phyloP scores from a whole-genome alignment of 257 asterid species.

The Solanum megistacrolobum region DNA sequence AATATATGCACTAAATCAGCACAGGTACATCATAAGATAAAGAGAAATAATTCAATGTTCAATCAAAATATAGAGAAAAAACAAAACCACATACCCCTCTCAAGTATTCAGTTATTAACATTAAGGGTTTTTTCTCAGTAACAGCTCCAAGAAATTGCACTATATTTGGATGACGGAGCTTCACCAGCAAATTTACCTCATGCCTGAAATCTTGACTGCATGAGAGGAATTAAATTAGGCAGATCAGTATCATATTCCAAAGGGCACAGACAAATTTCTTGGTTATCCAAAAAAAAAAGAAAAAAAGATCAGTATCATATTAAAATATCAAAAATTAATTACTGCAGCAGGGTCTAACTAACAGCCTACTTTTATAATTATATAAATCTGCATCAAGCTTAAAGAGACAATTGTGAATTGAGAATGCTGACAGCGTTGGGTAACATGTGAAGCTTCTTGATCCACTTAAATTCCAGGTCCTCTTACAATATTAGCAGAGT shows the following conservation, averaged over 20 bases:
- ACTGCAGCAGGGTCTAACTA: not conserved
- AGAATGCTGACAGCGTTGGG: not conserved
- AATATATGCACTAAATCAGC: constrained; percentile 1
- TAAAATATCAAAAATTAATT: not conserved
- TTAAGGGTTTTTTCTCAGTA: constrained; percentile 83
- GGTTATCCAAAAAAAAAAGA: too few relatives aligned
- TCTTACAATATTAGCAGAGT: not conserved
- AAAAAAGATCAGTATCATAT: not conserved
- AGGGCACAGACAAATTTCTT: too few relatives aligned
- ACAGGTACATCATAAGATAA: not conserved
- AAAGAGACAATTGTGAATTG: not conserved
- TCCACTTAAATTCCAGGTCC: not conserved
- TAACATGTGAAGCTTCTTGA: not conserved
- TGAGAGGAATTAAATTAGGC: constrained; percentile 1
- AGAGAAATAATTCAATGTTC: not conserved
- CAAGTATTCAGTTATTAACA: constrained; percentile 90
- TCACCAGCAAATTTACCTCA: constrained; percentile 93
- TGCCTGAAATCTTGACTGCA: constrained; percentile 98
- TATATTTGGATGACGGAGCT: constrained; percentile 97
- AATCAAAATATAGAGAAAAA: constrained; percentile 1
- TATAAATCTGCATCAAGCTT: not conserved
- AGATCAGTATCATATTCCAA: not conserved
- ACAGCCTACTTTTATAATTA: not conserved
- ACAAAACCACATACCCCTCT: constrained; percentile 67
- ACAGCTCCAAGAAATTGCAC: constrained; percentile 99